phyloP scores from a whole-genome alignment of 2,329 filamentous ascomycete species.

The Penicillium sp. region DNA sequence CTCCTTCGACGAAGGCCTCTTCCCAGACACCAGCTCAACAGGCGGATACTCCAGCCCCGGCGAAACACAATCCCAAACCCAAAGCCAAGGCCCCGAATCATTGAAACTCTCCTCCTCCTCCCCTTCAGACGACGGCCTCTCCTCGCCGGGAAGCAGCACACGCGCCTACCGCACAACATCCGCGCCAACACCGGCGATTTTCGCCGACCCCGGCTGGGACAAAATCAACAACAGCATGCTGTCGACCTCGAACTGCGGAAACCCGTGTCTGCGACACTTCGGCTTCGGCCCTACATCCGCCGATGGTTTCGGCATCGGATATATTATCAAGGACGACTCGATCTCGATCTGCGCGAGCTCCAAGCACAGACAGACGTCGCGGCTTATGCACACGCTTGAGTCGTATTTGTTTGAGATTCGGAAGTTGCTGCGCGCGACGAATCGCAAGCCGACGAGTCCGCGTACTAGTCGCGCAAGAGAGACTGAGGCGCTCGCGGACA shows the following conservation, averaged over 20 bases:
- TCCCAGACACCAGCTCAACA: slow-evolving; percentile 52
- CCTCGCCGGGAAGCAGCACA: slow-evolving; percentile 50
- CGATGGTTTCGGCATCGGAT: slow-evolving; percentile 95
- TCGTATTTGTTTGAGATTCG: slow-evolving; percentile 88
- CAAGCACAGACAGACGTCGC: slow-evolving; percentile 89
- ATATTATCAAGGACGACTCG: slow-evolving; percentile 94
- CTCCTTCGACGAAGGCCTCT: slow-evolving; percentile 69
- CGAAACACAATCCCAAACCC: slow-evolving; percentile 20
- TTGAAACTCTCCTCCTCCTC: slow-evolving; percentile 29
- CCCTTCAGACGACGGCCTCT: slow-evolving; percentile 38
- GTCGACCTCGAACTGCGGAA: slow-evolving; percentile 97
- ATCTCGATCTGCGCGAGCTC: slow-evolving; percentile 89
- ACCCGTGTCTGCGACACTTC: slow-evolving; percentile 90
- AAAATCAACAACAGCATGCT: slow-evolving; percentile 91
- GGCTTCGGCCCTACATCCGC: slow-evolving; percentile 93
- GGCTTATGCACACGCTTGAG: slow-evolving; percentile 86
- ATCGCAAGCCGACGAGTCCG: slow-evolving; percentile 53
- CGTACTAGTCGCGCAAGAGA: slow-evolving; percentile 60
- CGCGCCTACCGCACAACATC: slow-evolving; percentile 48
- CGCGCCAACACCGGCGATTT: slow-evolving; percentile 67
- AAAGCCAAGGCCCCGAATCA: slow-evolving; percentile 20
- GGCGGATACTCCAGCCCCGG: slow-evolving; percentile 65
- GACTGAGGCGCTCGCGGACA: slow-evolving; percentile 51
- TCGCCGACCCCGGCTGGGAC: slow-evolving; percentile 88
- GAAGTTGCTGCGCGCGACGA: slow-evolving; percentile 72